Evolutionary conservation across 768 basidiomycete genomes (phyloP).

Genomic region (Suillus sp.): DNA sequence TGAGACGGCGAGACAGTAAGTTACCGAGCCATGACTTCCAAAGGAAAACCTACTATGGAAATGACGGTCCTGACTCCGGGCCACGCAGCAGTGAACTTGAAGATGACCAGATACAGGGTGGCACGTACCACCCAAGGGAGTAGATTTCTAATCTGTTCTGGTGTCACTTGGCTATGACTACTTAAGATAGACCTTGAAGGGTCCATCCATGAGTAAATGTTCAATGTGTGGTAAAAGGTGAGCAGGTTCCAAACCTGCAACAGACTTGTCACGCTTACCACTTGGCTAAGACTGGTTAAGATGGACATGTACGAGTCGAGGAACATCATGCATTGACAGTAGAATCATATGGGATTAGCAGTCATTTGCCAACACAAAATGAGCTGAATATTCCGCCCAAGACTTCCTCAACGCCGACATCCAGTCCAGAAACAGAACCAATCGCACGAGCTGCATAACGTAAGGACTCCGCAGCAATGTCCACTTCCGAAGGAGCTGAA

Average conservation of each 20-base stretch:
- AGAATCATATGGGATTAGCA: background rate
- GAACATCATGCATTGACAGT: background rate
- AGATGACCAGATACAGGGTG: background rate
- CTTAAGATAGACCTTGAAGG: background rate
- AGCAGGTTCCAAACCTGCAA: background rate
- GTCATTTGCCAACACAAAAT: constrained; percentile 87
- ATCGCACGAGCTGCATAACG: constrained; percentile 83
- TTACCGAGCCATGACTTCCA: background rate
- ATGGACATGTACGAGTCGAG: background rate
- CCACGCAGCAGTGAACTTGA: background rate
- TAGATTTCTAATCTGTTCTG: too few species aligned
- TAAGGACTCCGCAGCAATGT: constrained; percentile 84
- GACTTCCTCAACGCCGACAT: constrained; percentile 80
- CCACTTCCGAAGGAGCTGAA: constrained; percentile 69
- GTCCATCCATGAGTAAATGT: background rate
- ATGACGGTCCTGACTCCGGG: background rate
- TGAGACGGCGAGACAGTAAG: background rate
- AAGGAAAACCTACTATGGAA: background rate
- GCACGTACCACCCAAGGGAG: background rate
- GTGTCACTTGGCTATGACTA: background rate
- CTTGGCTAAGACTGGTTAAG: background rate
- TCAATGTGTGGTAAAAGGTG: background rate
- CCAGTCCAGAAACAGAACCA: constrained; percentile 77
- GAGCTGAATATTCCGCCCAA: constrained; percentile 81
- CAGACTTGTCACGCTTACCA: background rate